These are phyloP conservation scores for Arthrobotrys musiformis DNA, from an alignment of 2,329 filamentous ascomycete genomes.

Conservation along the genomic window DNA sequence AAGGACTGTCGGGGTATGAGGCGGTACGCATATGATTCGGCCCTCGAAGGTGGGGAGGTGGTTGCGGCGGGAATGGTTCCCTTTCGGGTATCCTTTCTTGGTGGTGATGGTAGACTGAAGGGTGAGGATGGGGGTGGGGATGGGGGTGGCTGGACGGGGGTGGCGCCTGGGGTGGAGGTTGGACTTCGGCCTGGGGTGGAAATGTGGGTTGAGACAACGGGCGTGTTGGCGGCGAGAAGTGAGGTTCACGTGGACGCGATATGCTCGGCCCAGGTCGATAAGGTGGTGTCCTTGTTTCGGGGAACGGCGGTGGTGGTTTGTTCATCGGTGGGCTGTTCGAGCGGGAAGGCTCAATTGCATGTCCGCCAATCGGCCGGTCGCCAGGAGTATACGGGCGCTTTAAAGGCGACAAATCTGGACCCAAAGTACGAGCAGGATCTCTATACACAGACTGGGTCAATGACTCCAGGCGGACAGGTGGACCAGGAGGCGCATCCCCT, in stretches of 20 bases:
- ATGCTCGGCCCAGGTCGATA: constrained; percentile 38
- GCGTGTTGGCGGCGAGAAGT: constrained; percentile 44
- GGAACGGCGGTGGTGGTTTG: constrained; percentile 34
- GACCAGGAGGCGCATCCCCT: constrained; percentile 43
- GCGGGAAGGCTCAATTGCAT: constrained; percentile 42
- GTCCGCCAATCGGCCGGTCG: constrained; percentile 46
- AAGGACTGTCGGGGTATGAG: constrained; percentile 46
- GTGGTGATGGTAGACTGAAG: constrained; percentile 15
- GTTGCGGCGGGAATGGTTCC: constrained; percentile 37
- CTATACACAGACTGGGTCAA: constrained; percentile 44
- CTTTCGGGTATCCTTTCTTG: constrained; percentile 39
- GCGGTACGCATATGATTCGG: constrained; percentile 42
- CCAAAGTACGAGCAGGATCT: constrained; percentile 35
- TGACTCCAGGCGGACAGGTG: constrained; percentile 37
- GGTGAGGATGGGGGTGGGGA: background rate
- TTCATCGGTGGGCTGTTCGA: constrained; percentile 48
- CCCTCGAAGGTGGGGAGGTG: constrained; percentile 36
- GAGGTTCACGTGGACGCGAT: constrained; percentile 40
- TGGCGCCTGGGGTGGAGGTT: constrained; percentile 4
- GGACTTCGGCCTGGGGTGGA: constrained; percentile 30
- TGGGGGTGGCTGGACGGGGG: constrained; percentile 21
- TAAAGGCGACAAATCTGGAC: constrained; percentile 46
- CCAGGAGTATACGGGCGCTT: constrained; percentile 52
- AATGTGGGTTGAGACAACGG: constrained; percentile 50
- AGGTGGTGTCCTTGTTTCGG: constrained; percentile 44